Conservation (phyloP, 2,329 filamentous ascomycete genomes). For the Paracoccidioides brasiliensis region DNA sequence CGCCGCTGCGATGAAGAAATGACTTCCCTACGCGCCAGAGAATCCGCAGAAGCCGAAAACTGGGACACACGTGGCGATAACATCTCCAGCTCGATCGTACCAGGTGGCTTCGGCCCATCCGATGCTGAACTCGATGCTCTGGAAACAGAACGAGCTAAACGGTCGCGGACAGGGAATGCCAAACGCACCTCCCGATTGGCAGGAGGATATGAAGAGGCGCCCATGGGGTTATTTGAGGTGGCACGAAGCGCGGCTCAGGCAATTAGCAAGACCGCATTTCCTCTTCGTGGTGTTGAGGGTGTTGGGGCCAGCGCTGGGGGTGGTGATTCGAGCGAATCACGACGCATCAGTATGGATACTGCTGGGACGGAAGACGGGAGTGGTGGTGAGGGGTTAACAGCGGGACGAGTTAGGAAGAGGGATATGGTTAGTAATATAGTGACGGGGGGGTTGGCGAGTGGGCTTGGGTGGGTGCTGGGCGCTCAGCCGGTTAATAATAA, state of each 20-base stretch:
- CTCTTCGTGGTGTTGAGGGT: slow-evolving; percentile 20
- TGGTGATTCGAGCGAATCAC: background rate
- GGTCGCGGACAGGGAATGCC: slow-evolving; percentile 14
- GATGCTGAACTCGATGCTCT: slow-evolving; percentile 33
- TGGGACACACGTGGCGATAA: slow-evolving; percentile 45
- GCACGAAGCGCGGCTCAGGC: slow-evolving; percentile 38
- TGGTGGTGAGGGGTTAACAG: slow-evolving; percentile 12
- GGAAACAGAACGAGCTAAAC: slow-evolving; percentile 30
- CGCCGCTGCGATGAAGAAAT: slow-evolving; percentile 50
- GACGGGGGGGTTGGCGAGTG: slow-evolving; percentile 47
- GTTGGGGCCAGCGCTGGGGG: slow-evolving; percentile 1
- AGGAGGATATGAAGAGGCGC: slow-evolving; percentile 31
- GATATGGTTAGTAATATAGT: slow-evolving; percentile 51
- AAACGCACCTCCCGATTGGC: slow-evolving; percentile 8
- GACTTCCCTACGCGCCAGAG: slow-evolving; percentile 39
- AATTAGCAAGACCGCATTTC: slow-evolving; percentile 36
- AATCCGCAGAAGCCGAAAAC: slow-evolving; percentile 42
- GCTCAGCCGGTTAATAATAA: slow-evolving; percentile 32
- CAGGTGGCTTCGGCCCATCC: slow-evolving; percentile 33
- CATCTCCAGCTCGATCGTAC: slow-evolving; percentile 19
- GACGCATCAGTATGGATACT: background rate
- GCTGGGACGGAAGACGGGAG: slow-evolving; percentile 1
- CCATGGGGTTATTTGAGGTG: slow-evolving; percentile 40
- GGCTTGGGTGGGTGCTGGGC: slow-evolving; percentile 53
- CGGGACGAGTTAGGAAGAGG: slow-evolving; percentile 32